Conservation (phyloP, 2,329 filamentous ascomycete species). For the Sporothrix globosa region DNA sequence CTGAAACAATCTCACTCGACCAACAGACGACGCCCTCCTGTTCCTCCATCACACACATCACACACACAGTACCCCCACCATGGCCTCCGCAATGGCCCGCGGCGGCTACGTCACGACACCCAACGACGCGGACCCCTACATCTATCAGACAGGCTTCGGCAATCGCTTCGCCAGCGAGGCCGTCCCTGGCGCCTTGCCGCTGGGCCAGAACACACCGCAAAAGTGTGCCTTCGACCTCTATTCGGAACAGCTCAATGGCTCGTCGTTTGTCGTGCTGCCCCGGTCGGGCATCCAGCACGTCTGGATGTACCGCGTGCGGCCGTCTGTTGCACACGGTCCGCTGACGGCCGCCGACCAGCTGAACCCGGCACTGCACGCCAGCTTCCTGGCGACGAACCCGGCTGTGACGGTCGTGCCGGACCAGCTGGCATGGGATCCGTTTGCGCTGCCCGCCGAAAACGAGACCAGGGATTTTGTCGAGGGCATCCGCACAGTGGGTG, state of each 20-base stretch:
- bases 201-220: conserved; percentile 51
- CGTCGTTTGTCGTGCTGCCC: conserved; percentile 42
- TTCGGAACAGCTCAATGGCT: conserved; percentile 54
- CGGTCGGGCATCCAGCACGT: conserved; percentile 40
- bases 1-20: too few species aligned
- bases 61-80: background rate
- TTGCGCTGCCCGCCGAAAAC: conserved; percentile 38
- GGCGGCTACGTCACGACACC: conserved; percentile 21
- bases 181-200: conserved; percentile 51
- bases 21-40: background rate
- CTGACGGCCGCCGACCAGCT: conserved; percentile 31
- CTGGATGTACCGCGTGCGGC: conserved; percentile 44
- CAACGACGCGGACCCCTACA: conserved; percentile 46
- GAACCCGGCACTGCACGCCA: conserved; percentile 44
- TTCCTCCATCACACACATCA: background rate
- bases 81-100: conserved; percentile 29
- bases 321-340: conserved; percentile 42
- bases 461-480: conserved; percentile 48
- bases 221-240: conserved; percentile 49
- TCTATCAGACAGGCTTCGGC: conserved; percentile 61
- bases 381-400: conserved; percentile 52
- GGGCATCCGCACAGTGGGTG: conserved; percentile 54
- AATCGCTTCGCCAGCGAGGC: conserved; percentile 55
- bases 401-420: conserved; percentile 45
- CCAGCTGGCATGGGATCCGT: conserved; percentile 48